Percentiles rank a stretch among this genome's conserved stretches.
phyloP scores from a whole-genome alignment of 208 protist genomes.

The Leishmania major region DNA sequence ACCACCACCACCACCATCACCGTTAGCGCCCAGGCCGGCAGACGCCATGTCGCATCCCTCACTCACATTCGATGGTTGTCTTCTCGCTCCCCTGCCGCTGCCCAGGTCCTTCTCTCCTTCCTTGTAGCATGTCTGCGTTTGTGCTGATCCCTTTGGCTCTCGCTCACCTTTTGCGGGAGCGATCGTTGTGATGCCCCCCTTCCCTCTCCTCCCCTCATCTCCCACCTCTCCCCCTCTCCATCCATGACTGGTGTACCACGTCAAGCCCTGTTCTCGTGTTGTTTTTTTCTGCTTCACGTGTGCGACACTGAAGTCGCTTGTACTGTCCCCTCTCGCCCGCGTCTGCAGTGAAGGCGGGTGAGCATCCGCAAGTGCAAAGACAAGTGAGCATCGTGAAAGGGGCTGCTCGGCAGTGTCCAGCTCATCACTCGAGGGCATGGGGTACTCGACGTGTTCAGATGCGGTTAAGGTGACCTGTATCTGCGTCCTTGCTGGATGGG shows the following conservation, averaged over 20 bases:
- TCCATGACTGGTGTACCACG: background rate
- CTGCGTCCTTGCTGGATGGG: background rate
- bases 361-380: background rate
- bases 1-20: background rate
- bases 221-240: too few relatives aligned
- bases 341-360: background rate
- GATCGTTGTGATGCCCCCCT: background rate
- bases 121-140: background rate
- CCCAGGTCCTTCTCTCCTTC: background rate
- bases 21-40: background rate
- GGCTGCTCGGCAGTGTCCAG: background rate
- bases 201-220: background rate
- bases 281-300: conserved; percentile 12
- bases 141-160: background rate
- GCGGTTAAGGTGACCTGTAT: background rate
- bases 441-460: background rate
- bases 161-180: background rate
- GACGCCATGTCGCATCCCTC: background rate
- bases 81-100: background rate
- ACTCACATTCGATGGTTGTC: background rate
- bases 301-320: background rate
- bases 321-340: background rate
- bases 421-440: background rate
- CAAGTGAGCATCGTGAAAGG: background rate
- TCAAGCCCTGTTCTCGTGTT: conserved; percentile 1